phyloP scores from a whole-genome alignment of 2,329 filamentous ascomycete genomes.

The Diaporthe longicolla region DNA sequence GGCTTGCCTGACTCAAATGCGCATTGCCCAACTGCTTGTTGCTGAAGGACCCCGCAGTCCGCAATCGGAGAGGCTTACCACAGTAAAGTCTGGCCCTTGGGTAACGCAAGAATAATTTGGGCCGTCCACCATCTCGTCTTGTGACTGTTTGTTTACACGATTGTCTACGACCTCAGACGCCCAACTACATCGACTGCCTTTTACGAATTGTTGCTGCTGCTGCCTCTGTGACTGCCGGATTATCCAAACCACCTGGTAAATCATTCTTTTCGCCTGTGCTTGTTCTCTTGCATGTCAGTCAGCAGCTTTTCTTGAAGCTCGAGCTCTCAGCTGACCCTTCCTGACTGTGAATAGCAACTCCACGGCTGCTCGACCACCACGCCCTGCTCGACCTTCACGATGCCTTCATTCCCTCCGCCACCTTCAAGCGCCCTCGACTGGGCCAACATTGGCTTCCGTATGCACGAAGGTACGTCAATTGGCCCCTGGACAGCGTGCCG shows the following conservation, averaged over 20 bases:
- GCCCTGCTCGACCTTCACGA: conserved; percentile 46
- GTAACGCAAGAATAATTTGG: not conserved
- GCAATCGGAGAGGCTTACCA: conserved; percentile 6
- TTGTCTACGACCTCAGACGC: not conserved
- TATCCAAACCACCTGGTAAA: not conserved
- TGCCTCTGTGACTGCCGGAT: not conserved
- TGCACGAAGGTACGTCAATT: conserved; percentile 81
- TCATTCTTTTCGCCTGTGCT: not conserved
- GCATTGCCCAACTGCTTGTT: not conserved
- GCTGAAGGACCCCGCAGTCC: conserved; percentile 17
- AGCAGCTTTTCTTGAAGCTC: not conserved
- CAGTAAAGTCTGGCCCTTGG: not conserved
- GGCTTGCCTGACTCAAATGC: conserved; percentile 27
- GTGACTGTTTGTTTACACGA: not conserved
- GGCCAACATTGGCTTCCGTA: conserved; percentile 91
- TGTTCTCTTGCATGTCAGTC: not conserved
- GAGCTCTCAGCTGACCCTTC: not conserved
- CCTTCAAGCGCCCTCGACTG: conserved; percentile 90
- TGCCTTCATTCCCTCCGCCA: conserved; percentile 79
- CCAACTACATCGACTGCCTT: not conserved
- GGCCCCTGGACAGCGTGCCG: not conserved
- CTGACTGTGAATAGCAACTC: not conserved
- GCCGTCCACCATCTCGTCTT: not conserved
- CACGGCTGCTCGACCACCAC: not conserved
- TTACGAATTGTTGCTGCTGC: not conserved